Conservation (phyloP, 1,139 yeast species). For the Geotrichum histeridarum region DNA sequence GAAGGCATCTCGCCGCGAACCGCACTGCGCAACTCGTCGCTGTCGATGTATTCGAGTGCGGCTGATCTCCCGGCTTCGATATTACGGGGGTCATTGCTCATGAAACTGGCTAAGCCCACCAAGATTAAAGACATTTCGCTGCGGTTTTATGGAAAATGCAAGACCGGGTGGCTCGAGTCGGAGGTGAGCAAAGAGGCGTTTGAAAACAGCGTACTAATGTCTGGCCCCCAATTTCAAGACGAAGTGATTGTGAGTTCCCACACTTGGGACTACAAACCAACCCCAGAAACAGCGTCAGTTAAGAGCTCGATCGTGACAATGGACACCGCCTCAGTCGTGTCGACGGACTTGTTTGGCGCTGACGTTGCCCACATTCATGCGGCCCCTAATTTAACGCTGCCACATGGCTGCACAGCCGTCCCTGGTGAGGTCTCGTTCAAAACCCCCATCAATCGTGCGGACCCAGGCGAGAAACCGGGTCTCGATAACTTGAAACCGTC, state of each 20-base stretch:
- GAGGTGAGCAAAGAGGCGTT: neutral
- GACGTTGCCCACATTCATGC: slow-evolving; percentile 21
- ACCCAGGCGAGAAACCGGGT: neutral
- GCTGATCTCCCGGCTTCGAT: slow-evolving; percentile 63
- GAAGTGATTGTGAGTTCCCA: slow-evolving; percentile 33
- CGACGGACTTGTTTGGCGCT: slow-evolving; percentile 36
- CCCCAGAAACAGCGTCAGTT: slow-evolving; percentile 13
- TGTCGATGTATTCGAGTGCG: slow-evolving; percentile 12
- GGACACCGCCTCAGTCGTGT: slow-evolving; percentile 29
- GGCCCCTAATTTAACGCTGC: neutral
- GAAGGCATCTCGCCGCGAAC: neutral
- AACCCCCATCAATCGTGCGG: neutral
- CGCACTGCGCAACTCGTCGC: slow-evolving; percentile 7
- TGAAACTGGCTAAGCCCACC: slow-evolving; percentile 66
- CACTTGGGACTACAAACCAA: slow-evolving; percentile 36
- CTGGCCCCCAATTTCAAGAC: slow-evolving; percentile 34
- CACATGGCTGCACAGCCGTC: neutral
- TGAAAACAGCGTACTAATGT: slow-evolving; percentile 18
- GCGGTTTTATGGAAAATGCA: slow-evolving; percentile 59
- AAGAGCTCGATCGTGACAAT: slow-evolving; percentile 22
- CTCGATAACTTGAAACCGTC: neutral
- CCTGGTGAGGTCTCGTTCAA: neutral
- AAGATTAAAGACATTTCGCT: slow-evolving; percentile 61
- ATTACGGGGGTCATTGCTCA: slow-evolving; percentile 69
- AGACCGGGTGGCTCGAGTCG: slow-evolving; percentile 81